Evolutionary conservation across 2,329 filamentous ascomycete species (phyloP), one percentile per base, ranked within the genome.

Genomic region (Fusarium cicatricum): DNA sequence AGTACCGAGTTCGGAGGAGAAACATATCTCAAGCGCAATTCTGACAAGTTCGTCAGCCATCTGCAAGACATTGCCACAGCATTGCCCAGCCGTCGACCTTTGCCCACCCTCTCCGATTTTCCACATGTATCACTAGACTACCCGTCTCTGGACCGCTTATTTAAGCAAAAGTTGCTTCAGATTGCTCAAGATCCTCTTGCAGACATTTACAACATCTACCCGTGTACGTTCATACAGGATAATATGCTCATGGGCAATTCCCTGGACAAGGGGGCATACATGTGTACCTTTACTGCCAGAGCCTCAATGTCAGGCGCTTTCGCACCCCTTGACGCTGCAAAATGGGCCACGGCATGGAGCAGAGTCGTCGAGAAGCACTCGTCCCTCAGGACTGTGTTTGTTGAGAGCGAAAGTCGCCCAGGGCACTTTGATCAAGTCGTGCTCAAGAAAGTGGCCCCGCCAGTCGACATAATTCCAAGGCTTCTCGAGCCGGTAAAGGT

Each of bases 351-450:
- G 36, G 36, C 36, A 38, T 52, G 50, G 50, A 31, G 14, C 12
- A 31, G 33, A 6, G 34, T 49, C 15, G 46, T 49, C 33, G 29
- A 28, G 15, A 21, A 38, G 34, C 46, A 49, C 14, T 36, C 46
- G 12, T 33, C 34, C 11, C 37, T 49, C 11, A 41, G 46, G 26
- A 49, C 46, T 42, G 29, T 38, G 34, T 49, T 49, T 11, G 29
- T 28, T 5, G 46, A 49, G 9, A 49, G 46, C 21, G 34, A 28
- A 12, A 21, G 12, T 38, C 46, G 46, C 11, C 37, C 28, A 33
- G 46, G 46, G 3, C 40, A 42, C 19, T 34, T 49, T 49, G 46
- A 49, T 14, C 46, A 49, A n/a, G 19, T 49, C 6, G 37, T 49
- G 11, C 36, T 48, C 10, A 48, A 48, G 44, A 23, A 23, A 23